These are phyloP conservation scores for Phoma sp. DNA, from an alignment of 2,329 filamentous ascomycete species.

Conservation along the genomic window DNA sequence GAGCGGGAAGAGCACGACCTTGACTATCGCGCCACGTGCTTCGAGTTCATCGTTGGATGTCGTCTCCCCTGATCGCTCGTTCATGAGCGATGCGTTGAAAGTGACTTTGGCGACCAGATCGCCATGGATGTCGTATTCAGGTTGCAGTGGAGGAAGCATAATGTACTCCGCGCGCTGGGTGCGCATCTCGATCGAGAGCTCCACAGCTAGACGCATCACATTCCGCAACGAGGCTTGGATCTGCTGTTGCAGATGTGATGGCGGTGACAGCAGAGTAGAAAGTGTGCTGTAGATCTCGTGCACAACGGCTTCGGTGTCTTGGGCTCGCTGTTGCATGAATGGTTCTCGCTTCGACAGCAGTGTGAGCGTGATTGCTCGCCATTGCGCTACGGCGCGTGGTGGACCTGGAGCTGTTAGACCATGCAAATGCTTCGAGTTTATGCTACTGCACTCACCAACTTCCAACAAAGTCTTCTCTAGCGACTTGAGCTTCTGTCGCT, in stretches of 20 bases:
- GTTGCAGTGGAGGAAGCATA: conserved; percentile 94
- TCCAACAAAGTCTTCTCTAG: conserved; percentile 91
- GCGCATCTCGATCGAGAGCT: conserved; percentile 94
- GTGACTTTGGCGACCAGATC: conserved; percentile 85
- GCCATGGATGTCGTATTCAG: conserved; percentile 92
- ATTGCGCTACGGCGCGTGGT: conserved; percentile 87
- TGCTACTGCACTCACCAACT: conserved; percentile 61
- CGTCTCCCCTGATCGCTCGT: conserved; percentile 78
- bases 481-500: conserved; percentile 95
- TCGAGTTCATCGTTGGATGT: conserved; percentile 82
- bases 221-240: conserved; percentile 84
- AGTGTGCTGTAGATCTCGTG: conserved; percentile 87
- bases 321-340: conserved; percentile 83
- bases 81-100: conserved; percentile 95
- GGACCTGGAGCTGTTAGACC: conserved; percentile 59
- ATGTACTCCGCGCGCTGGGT: conserved; percentile 96
- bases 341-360: conserved; percentile 79
- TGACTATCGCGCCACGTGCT: conserved; percentile 75
- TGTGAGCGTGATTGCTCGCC: conserved; percentile 94
- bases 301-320: conserved; percentile 95
- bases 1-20: conserved; percentile 92
- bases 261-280: conserved; percentile 83
- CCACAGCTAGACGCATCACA: conserved; percentile 87
- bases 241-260: conserved; percentile 77
- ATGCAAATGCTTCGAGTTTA: neutral